Percentiles rank a stretch among this genome's conserved stretches.
Evolutionary conservation across 768 basidiomycete species (phyloP).

Genomic region (Russula lepida): DNA sequence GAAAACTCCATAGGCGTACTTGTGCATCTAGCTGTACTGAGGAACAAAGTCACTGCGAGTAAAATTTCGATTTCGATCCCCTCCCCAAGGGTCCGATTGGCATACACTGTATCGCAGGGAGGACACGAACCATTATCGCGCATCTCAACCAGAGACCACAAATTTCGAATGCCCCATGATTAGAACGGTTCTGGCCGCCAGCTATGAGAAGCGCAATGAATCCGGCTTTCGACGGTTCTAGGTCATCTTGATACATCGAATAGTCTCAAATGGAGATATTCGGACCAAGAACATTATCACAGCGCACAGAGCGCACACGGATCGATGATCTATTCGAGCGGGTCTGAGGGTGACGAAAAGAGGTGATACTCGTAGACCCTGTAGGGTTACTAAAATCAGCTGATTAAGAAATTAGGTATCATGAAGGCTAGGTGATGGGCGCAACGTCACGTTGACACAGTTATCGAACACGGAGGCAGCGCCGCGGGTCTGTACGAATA

Average conservation of each 20-base stretch:
- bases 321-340: constrained; percentile 7
- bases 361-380: background rate
- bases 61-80: background rate
- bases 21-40: constrained; percentile 10
- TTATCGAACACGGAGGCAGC: constrained; percentile 2
- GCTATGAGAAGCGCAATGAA: background rate
- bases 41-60: background rate
- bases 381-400: constrained; percentile 8
- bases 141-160: background rate
- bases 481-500: constrained; percentile 8
- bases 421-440: constrained; percentile 17
- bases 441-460: constrained; percentile 12
- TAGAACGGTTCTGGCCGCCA: background rate
- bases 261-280: constrained; percentile 12
- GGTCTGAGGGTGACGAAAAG: constrained; percentile 8
- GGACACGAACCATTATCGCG: background rate
- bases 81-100: background rate
- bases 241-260: background rate
- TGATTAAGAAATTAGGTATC: constrained; percentile 4
- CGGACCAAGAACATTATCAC: background rate
- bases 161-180: background rate
- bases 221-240: background rate
- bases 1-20: background rate
- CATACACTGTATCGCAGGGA: background rate
- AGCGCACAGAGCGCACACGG: constrained; percentile 1